Evolutionary conservation across 192 early-diverging fungal genomes (phyloP).

Genomic region (Coemansia sp.): DNA sequence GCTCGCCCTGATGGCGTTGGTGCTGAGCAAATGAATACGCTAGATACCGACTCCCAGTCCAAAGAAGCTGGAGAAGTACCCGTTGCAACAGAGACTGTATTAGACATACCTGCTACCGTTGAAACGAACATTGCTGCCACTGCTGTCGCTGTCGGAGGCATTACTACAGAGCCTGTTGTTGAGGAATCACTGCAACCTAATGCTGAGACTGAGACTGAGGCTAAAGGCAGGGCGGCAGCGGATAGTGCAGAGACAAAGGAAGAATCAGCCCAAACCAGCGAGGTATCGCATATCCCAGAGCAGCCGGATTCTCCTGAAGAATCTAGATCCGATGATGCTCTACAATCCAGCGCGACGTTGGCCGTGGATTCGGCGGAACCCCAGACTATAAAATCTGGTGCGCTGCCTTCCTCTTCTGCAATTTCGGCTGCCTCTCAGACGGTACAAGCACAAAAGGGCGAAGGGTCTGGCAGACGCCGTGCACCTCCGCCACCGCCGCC

Average conservation of each 20-base stretch:
- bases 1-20: not conserved
- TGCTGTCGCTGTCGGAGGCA: not conserved
- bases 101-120: not conserved
- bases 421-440: not conserved
- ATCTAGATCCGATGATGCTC: not conserved
- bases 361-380: not conserved
- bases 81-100: conserved; percentile 8
- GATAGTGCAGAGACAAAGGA: not conserved
- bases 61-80: conserved; percentile 10
- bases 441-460: conserved; percentile 16
- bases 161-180: conserved; percentile 1
- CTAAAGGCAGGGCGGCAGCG: not conserved
- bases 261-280: not conserved
- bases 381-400: not conserved
- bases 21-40: not conserved
- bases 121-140: not conserved
- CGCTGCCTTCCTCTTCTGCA: not conserved
- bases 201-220: not conserved
- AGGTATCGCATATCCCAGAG: not conserved
- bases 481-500: conserved; percentile 48
- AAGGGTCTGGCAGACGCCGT: conserved; percentile 37
- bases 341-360: not conserved
- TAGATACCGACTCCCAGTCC: not conserved
- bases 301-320: not conserved
- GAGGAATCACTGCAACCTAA: not conserved